These are phyloP conservation scores for Tephrocybe sp. DNA, from an alignment of 768 basidiomycete species.

Conservation along the genomic window DNA sequence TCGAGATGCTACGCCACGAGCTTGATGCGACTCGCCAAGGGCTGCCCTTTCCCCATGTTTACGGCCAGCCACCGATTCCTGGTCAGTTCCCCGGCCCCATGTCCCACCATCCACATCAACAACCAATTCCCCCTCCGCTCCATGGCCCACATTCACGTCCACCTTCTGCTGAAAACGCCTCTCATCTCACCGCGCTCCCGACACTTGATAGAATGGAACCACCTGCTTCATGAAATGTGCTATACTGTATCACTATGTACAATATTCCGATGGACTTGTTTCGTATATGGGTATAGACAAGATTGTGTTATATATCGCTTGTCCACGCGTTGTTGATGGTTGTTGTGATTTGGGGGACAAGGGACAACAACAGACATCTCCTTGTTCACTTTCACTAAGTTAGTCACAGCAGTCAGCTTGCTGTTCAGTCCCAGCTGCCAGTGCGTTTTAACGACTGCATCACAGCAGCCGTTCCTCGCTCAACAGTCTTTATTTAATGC, in stretches of 20 bases:
- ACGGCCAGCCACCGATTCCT: conserved; percentile 44
- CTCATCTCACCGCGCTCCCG: conserved; percentile 35
- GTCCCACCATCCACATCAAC: conserved; percentile 43
- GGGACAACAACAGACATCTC: background rate
- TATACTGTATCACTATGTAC: conserved; percentile 13
- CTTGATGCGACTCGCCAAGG: conserved; percentile 63
- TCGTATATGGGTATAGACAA: conserved; percentile 9
- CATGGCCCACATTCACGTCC: conserved; percentile 49
- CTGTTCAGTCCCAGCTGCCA: background rate
- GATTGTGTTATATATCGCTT: conserved; percentile 1
- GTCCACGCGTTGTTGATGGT: conserved; percentile 10
- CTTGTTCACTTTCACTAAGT: background rate
- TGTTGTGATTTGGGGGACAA: conserved; percentile 1
- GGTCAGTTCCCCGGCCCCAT: conserved; percentile 24
- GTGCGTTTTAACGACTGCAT: conserved; percentile 16
- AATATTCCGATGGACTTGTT: conserved; percentile 8
- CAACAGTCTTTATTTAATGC: conserved; percentile 12
- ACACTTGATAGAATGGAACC: conserved; percentile 40
- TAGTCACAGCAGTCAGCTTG: background rate
- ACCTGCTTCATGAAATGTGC: conserved; percentile 27
- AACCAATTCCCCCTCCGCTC: conserved; percentile 30
- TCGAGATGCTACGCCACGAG: conserved; percentile 78
- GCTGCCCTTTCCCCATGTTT: conserved; percentile 47
- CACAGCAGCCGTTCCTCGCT: conserved; percentile 7
- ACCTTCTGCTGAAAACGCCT: conserved; percentile 59